Evolutionary conservation across 106 monocot species (phyloP), one percentile per base, ranked within the genome.

Genomic region (Alisma plantagoaquatica): DNA sequence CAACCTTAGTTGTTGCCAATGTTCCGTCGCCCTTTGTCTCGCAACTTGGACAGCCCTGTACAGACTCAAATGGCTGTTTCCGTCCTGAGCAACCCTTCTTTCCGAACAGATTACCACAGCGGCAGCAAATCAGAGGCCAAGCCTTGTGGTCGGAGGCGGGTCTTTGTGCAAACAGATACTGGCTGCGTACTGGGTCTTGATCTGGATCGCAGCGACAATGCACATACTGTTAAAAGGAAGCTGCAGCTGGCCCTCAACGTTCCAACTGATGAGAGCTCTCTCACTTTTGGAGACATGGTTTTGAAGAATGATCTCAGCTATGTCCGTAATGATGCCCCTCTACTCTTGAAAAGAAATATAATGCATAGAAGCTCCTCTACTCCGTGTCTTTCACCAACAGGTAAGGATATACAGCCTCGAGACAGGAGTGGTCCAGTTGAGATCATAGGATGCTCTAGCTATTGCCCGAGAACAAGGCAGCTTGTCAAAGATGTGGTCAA

Each of bases 1-100:
- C 50, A 43, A 46, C 46, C 33, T 52, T 30, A 52, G 33, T 29
- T 32, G 41, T n/a, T n/a, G n/a, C n/a, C 41, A 10, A 31, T 7
- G 23, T 45, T 24, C 26, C 11, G 6, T 31, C 25, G 16, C 32
- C 50, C 56, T 54, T 78, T 83, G 87, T 63, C 75, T 64, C 74
- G 47, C 62, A 76, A 73, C 42, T 43, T 74, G 46, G 75, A 81
- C 56, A 73, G 77, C 58, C 82, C 86, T 54, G 82, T 92, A 41
- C 78, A 82, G 70, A 83, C 87, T 28, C 87, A 88, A 60, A 78
- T 88, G 87, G 82, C 87, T 7, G 73, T 88, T 58, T 29, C 75
- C 27, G 51, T 82, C 16, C 24, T 79, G 27, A 76, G 75, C 41
- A 53, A 48, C 19, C 31, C 58, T 31, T 11, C 72, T 18, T n/a